Evolutionary conservation across 2,329 filamentous ascomycete genomes (phyloP).

Genomic region (Talaromyces sp.): DNA sequence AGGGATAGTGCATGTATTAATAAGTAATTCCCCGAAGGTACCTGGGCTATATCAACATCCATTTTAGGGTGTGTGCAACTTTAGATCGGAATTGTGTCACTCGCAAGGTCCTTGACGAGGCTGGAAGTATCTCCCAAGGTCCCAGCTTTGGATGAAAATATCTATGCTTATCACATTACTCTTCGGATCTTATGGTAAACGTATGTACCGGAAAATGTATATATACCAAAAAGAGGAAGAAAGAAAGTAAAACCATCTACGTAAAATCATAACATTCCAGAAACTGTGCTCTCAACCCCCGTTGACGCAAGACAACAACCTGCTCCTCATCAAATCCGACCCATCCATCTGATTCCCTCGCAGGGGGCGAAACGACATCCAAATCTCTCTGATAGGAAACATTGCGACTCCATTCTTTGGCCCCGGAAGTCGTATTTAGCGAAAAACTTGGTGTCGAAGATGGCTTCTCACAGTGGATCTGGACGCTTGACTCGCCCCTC

Average conservation of each 20-base stretch:
- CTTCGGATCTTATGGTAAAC: not conserved
- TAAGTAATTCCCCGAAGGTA: constrained; percentile 12
- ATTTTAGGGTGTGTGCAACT: not conserved
- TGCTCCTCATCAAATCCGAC: constrained; percentile 89
- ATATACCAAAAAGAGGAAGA: not conserved
- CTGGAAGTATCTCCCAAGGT: not conserved
- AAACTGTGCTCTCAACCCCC: constrained; percentile 61
- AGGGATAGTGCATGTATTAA: constrained; percentile 8
- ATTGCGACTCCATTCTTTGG: constrained; percentile 23
- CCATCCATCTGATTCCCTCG: constrained; percentile 53
- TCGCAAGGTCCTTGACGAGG: constrained; percentile 2
- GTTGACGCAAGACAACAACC: constrained; percentile 78
- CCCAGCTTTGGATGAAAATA: not conserved
- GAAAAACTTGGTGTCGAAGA: constrained; percentile 16
- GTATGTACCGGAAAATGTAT: not conserved
- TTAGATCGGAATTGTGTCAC: not conserved
- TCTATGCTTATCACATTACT: not conserved
- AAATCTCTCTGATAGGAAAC: constrained; percentile 14
- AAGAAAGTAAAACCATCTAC: constrained; percentile 28
- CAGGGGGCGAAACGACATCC: constrained; percentile 27
- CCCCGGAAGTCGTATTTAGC: constrained; percentile 17
- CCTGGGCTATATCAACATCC: not conserved
- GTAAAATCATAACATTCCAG: constrained; percentile 86
- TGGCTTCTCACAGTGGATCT: constrained; percentile 42
- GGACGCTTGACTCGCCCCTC: constrained; percentile 50